Evolutionary conservation across 176 grass and related monocot genomes (phyloP).

Genomic region (Rhipidocladum racemiflorum): DNA sequence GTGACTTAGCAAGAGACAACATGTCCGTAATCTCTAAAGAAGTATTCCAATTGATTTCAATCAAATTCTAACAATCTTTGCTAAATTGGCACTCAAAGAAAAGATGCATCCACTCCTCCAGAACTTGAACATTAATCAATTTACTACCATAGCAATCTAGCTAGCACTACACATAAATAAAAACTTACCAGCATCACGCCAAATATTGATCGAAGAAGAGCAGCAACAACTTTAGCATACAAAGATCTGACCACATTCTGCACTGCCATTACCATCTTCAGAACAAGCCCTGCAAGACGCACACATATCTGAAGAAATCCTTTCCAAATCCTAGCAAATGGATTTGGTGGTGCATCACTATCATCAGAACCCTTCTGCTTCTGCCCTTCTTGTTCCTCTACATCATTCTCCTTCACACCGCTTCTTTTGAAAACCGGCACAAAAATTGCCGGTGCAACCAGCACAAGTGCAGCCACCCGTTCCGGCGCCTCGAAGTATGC

Average conservation of each 20-base stretch:
- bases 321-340: conserved; percentile 50
- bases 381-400: conserved; percentile 10
- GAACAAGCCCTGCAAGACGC: conserved; percentile 31
- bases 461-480: conserved; percentile 66
- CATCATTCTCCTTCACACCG: neutral
- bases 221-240: conserved; percentile 49
- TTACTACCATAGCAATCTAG: neutral
- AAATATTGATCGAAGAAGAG: conserved; percentile 63
- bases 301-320: conserved; percentile 45
- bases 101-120: too few relatives aligned
- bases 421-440: conserved; percentile 39
- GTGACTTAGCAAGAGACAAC: too few relatives aligned
- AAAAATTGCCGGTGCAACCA: conserved; percentile 77
- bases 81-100: too few relatives aligned
- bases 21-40: too few relatives aligned
- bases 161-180: neutral
- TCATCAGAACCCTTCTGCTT: conserved; percentile 27
- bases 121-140: neutral
- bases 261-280: conserved; percentile 38
- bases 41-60: too few relatives aligned
- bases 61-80: too few relatives aligned
- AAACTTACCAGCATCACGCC: conserved; percentile 53
- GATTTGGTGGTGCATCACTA: conserved; percentile 12
- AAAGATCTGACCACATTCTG: conserved; percentile 37
- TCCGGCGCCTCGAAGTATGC: conserved; percentile 76